phyloP scores from a whole-genome alignment of 2,329 filamentous ascomycete genomes.

The Diaporthe batatas region DNA sequence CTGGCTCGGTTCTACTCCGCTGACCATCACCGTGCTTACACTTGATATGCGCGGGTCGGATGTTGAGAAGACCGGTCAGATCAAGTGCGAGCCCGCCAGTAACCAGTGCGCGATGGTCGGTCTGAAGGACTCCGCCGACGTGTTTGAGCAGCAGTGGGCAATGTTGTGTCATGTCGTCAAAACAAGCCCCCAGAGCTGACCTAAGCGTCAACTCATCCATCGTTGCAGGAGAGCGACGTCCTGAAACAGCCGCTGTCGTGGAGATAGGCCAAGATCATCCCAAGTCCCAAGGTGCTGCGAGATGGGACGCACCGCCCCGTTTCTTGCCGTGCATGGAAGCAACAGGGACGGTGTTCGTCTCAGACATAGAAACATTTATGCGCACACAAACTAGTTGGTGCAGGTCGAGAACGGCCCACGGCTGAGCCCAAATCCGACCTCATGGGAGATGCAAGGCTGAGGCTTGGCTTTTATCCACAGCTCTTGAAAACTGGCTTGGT shows the following conservation, averaged over 20 bases:
- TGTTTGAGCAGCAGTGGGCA: neutral
- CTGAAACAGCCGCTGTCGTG: constrained; percentile 38
- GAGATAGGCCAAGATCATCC: constrained; percentile 22
- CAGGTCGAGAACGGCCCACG: neutral
- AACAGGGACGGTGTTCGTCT: constrained; percentile 37
- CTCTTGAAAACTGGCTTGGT: neutral
- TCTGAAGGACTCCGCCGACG: neutral
- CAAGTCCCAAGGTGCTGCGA: constrained; percentile 9
- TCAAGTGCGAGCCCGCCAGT: neutral
- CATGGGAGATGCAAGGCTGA: constrained; percentile 40
- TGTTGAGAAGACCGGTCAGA: neutral
- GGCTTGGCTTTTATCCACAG: constrained; percentile 27
- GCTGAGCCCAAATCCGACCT: constrained; percentile 25
- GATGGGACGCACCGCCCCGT: constrained; percentile 20
- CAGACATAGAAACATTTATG: constrained; percentile 28
- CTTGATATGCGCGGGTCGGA: neutral
- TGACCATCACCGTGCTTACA: too few relatives aligned
- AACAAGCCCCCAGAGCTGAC: constrained; percentile 21
- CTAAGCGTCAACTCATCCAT: constrained; percentile 22
- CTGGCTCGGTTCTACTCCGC: neutral
- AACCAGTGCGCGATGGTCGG: neutral
- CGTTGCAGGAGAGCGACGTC: constrained; percentile 1
- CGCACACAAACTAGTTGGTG: constrained; percentile 1
- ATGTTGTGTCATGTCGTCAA: constrained; percentile 21
- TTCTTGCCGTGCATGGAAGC: constrained; percentile 14